phyloP scores from a whole-genome alignment of 2,329 filamentous ascomycete species.

The Trichoderma aggressivum region DNA sequence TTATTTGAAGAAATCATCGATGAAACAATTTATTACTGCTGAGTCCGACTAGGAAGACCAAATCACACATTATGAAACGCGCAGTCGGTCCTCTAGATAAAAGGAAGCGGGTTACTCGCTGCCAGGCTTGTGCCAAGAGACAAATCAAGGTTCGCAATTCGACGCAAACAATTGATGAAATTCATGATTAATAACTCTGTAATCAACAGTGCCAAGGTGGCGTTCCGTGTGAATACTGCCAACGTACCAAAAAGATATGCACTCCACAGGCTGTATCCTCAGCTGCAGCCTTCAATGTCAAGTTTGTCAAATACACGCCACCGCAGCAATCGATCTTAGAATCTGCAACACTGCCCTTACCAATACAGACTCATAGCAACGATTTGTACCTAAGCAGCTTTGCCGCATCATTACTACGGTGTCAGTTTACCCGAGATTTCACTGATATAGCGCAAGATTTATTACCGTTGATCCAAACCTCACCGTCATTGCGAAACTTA shows the following conservation, averaged over 20 bases:
- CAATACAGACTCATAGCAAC: not conserved
- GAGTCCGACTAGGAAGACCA: too few species aligned
- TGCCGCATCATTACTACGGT: conserved; percentile 19
- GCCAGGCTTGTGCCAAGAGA: conserved; percentile 26
- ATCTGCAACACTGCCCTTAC: not conserved
- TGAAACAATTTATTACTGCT: too few species aligned
- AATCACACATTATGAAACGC: conserved; percentile 11
- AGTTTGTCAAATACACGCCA: conserved; percentile 19
- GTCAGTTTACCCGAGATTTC: conserved; percentile 24
- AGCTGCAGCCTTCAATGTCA: not conserved
- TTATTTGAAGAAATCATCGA: not conserved
- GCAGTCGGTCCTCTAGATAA: conserved; percentile 28
- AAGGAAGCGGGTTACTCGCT: conserved; percentile 26
- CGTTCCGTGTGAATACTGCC: conserved; percentile 28
- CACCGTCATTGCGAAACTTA: conserved; percentile 20
- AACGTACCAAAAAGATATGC: conserved; percentile 26
- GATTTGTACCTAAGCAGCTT: conserved; percentile 22
- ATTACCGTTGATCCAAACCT: conserved; percentile 22
- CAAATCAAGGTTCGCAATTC: conserved; percentile 27
- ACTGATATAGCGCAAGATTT: conserved; percentile 13
- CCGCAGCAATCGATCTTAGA: not conserved
- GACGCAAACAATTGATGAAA: not conserved
- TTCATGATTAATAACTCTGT: not conserved
- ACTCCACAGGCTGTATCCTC: conserved; percentile 3
- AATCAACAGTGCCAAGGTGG: conserved; percentile 26